Conservation (phyloP, 1,284 basidiomycete genomes). For the Cutaneotrichosporon cutaneum region DNA sequence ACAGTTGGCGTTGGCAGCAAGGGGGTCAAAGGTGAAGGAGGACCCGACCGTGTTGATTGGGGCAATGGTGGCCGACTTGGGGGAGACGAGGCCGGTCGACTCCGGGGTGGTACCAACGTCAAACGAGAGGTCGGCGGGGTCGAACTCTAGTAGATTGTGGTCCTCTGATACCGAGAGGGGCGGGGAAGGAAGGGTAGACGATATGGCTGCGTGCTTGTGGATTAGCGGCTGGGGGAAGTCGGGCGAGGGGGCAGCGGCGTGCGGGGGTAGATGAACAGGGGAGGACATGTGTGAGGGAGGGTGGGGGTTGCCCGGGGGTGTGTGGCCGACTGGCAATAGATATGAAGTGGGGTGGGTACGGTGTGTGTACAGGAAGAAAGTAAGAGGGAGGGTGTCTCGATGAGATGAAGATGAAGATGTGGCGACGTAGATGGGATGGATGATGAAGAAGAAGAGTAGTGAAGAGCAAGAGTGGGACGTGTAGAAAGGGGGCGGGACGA, state of each 20-base stretch:
- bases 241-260: conserved; percentile 7
- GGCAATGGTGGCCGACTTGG: conserved; percentile 23
- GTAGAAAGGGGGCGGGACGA: no score
- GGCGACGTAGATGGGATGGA: not conserved
- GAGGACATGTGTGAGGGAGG: conserved; percentile 16
- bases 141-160: conserved; percentile 29
- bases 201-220: not conserved
- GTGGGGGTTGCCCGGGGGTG: not conserved
- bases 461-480: no score
- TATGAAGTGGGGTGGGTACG: no score
- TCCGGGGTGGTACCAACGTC: conserved; percentile 28
- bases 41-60: conserved; percentile 11
- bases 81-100: conserved; percentile 37
- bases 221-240: conserved; percentile 1
- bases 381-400: not conserved
- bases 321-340: conserved; percentile 15
- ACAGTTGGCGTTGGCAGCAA: no score
- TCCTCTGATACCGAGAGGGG: conserved; percentile 33
- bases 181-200: conserved; percentile 30
- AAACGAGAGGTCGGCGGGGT: conserved; percentile 26
- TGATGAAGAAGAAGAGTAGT: not conserved
- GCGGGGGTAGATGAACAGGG: conserved; percentile 8
- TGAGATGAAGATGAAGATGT: not conserved
- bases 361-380: not conserved
- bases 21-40: conserved; percentile 19